A percentile compares a stretch with the other conserved stretches of the same genome.
Evolutionary conservation across 164 flowering plant species (phyloP).

Genomic region (Malania oleifera): DNA sequence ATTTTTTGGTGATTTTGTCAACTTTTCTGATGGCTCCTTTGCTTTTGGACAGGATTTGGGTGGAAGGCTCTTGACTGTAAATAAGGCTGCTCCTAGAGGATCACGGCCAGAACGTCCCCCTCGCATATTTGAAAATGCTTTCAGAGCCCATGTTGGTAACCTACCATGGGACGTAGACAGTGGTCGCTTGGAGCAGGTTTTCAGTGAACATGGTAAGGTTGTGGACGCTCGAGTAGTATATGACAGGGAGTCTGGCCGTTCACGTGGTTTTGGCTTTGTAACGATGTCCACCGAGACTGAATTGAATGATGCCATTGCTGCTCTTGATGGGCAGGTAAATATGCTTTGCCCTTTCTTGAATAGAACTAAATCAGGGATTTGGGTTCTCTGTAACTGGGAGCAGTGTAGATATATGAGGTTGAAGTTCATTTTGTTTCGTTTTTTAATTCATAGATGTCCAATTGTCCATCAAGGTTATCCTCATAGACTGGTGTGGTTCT

Average conservation of each 20-base stretch:
- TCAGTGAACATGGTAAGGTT: conserved; percentile 81
- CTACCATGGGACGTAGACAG: conserved; percentile 79
- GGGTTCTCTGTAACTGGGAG: too few relatives aligned
- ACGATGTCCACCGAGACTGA: conserved; percentile 62
- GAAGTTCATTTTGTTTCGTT: too few relatives aligned
- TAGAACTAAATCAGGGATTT: neutral
- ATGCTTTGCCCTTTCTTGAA: neutral
- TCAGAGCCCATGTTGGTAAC: conserved; percentile 74
- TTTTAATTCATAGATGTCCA: too few relatives aligned
- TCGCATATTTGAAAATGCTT: conserved; percentile 38
- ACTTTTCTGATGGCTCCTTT: conserved; percentile 6
- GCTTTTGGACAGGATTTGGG: conserved; percentile 48
- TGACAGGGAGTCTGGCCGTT: conserved; percentile 75
- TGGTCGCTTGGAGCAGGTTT: conserved; percentile 57
- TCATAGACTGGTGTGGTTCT: too few relatives aligned
- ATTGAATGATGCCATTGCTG: conserved; percentile 78
- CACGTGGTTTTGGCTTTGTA: conserved; percentile 91
- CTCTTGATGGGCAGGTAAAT: conserved; percentile 89
- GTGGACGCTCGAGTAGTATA: conserved; percentile 56
- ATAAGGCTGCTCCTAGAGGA: conserved; percentile 88
- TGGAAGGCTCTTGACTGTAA: conserved; percentile 81
- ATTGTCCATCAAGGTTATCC: too few relatives aligned
- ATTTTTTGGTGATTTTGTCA: neutral
- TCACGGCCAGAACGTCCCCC: conserved; percentile 53
- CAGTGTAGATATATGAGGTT: too few relatives aligned